Base-by-base conservation (phyloP, 2,329 filamentous ascomycete genomes). In the Coniochaeta ligniaria region DNA sequence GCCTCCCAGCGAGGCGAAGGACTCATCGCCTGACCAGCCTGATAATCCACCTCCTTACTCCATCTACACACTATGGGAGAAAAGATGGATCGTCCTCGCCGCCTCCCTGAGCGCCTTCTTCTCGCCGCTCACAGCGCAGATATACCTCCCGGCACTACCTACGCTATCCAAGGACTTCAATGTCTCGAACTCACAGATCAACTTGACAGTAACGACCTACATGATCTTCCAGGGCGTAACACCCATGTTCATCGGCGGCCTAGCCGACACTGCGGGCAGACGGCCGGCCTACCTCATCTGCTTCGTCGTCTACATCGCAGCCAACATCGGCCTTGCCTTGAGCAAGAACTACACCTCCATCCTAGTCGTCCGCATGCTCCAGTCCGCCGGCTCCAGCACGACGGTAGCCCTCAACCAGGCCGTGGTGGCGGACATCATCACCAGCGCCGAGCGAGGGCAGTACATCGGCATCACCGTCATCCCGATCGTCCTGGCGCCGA, bases 401-500 rank as follows among this genome's bases (percentile, higher is more conserved):
- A 88, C 85, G 0, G 76, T 89, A 5, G 81, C 86, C 0, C 74
- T 91, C 3, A 75, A 74, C 31, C 73, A 72, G 31, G 87, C 82
- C 0, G 81, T 90, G 0, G 79, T 90, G 1, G 83, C 83, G 0
- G 88, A 91, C 67, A 75, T 88, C 7, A 76, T 83, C 12, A 87
- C 85, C 0, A 81, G 81, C 1, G 80, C 80, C 0, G 86, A 91
- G 67, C 75, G 88, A 61, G 85, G 85, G 2, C 74, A 78, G 41
- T 85, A 85, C 65, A 78, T 88, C 59, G 84, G 79, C 45, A 78
- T 79, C 65, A 82, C 77, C 26, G 77, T 76, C 22, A 71, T 78
- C 22, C 81, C 78, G 1, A 69, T 73, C 0, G 76, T 85, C 0
- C 67, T 88, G 1, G 74, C 59, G 59, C 75, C 63, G 62, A 72